phyloP scores from a whole-genome alignment of 441 rosid species.

The Adansonia gregorii region DNA sequence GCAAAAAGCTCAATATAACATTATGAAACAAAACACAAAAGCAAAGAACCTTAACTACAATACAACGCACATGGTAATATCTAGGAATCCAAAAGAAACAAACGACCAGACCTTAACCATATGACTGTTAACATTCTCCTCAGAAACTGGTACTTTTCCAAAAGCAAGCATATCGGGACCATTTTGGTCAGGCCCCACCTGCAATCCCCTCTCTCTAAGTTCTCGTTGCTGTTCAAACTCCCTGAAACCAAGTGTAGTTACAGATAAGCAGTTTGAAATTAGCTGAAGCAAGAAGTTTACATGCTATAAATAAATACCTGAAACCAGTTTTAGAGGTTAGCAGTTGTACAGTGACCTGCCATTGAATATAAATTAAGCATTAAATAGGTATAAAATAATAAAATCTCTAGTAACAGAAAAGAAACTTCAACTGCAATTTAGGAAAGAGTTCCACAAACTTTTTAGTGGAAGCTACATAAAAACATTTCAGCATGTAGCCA shows the following conservation, averaged over 20 bases:
- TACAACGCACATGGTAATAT: neutral
- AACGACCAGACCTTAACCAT: conserved; percentile 60
- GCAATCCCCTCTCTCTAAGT: conserved; percentile 83
- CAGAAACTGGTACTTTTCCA: conserved; percentile 60
- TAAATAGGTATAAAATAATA: conserved; percentile 15
- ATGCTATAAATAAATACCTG: conserved; percentile 51
- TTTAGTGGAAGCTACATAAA: conserved; percentile 11
- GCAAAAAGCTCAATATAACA: neutral
- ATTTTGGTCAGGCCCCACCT: conserved; percentile 58
- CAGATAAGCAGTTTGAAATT: conserved; percentile 26
- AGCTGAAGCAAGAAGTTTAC: conserved; percentile 27
- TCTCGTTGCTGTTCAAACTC: conserved; percentile 99
- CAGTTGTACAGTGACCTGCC: conserved; percentile 93
- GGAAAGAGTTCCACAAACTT: conserved; percentile 15
- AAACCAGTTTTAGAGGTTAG: conserved; percentile 98
- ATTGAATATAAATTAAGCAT: conserved; percentile 30
- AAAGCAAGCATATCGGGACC: conserved; percentile 66
- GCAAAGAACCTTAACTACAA: neutral
- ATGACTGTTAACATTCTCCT: conserved; percentile 53
- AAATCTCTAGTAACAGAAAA: conserved; percentile 15
- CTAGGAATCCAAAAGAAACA: conserved; percentile 27
- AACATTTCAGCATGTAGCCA: neutral
- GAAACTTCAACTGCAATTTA: conserved; percentile 12
- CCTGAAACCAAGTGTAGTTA: conserved; percentile 47
- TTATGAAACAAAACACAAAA: neutral